Percentiles rank a stretch among this genome's conserved stretches.
phyloP scores from a whole-genome alignment of 768 basidiomycete species.

The Phylloporus arenicola region DNA sequence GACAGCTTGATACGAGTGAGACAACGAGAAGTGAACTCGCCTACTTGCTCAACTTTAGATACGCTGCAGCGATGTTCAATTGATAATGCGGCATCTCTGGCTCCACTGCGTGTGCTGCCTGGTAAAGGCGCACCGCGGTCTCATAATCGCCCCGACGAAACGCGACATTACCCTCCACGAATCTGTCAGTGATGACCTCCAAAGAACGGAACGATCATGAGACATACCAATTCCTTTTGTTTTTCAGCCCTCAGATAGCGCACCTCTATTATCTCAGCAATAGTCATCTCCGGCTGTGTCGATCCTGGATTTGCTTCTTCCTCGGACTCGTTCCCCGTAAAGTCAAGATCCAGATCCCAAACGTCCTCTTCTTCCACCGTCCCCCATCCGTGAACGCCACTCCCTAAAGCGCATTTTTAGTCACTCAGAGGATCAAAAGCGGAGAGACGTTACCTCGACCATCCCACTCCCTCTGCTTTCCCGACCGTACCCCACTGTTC shows the following conservation, averaged over 20 bases:
- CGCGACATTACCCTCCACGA: constrained; percentile 56
- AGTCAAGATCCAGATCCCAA: constrained; percentile 69
- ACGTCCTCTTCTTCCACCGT: constrained; percentile 72
- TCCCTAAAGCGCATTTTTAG: constrained; percentile 29
- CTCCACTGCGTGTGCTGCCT: constrained; percentile 56
- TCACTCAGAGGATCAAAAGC: background rate
- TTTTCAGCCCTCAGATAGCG: constrained; percentile 64
- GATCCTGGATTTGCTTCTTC: constrained; percentile 39
- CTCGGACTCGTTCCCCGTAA: constrained; percentile 50
- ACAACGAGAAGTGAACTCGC: constrained; percentile 20
- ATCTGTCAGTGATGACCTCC: constrained; percentile 3
- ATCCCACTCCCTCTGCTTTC: constrained; percentile 75
- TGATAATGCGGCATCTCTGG: constrained; percentile 73
- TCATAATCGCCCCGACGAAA: constrained; percentile 60
- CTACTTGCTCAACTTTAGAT: constrained; percentile 66
- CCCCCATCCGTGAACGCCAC: constrained; percentile 68
- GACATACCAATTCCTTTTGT: constrained; percentile 61
- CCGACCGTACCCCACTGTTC: constrained; percentile 49
- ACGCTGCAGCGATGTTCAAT: constrained; percentile 70
- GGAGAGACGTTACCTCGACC: constrained; percentile 45
- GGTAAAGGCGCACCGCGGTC: constrained; percentile 53
- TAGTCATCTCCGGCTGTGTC: constrained; percentile 46
- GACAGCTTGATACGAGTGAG: constrained; percentile 13
- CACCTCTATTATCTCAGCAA: constrained; percentile 71
- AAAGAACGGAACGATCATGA: background rate